Evolutionary conservation across 352 stramenopile genomes (phyloP), one percentile per base, ranked within the genome.

Genomic region (Phytophthora cryptogea): DNA sequence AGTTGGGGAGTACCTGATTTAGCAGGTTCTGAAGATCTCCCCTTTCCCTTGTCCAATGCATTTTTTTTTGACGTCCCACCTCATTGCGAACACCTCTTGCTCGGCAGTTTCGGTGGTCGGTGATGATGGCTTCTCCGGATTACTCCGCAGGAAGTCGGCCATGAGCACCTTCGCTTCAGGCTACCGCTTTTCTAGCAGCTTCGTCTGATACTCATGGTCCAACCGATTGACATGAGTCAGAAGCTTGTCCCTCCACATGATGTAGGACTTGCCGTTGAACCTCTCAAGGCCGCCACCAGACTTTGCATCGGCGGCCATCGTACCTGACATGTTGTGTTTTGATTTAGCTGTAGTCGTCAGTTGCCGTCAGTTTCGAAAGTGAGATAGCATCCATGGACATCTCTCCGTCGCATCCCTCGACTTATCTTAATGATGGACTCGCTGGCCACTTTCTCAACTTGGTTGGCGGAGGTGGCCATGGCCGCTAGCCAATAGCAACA

Each of bases 181-280:
- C n/a, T 59, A 20, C n/a, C 48, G 11, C 40, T 59, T 64, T 26
- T 64, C 54, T 6, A 69, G 48, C 27, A 49, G 41, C 35, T 56
- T 60, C 0, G 32, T 31, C 14, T 60, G 47, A 8, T 65, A 69
- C 2, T 41, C 40, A 42, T 65, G 48, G 45, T 61, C 42, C 1
- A 61, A 8, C 43, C 47, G 56, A 7, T 52, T 54, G 42, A 58
- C 44, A 17, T 70, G 54, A 0, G 49, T 66, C 9, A 66, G 13
- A 1, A 61, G 16, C 20, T 70, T 66, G 27, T 61, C 54, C 10
- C 57, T 64, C 37, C 48, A 65, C 54, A 59, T 64, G 8, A 35
- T 48, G 42, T 64, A 69, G 8, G 20, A 48, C 30, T 63, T 66
- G 2, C 32, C 48, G 8, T 59, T 59, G 11, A 49, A 65, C n/a